Base-by-base conservation (phyloP, 2,329 filamentous ascomycete genomes). In the Eutypella sp. region DNA sequence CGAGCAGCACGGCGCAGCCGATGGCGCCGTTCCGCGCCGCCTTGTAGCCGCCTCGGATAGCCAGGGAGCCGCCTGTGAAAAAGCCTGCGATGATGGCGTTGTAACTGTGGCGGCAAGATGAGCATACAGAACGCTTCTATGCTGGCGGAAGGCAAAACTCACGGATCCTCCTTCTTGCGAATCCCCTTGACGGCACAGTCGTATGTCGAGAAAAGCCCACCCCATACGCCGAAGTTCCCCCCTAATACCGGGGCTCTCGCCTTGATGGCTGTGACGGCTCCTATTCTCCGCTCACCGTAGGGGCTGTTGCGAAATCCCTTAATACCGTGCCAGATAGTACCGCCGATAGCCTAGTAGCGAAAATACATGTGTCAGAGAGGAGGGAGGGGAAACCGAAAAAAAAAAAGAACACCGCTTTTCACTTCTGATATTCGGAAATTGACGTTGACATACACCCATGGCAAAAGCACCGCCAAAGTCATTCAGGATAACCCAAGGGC, bases 221-320 rank as follows among this genome's bases (percentile, higher is more conserved):
- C 92, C 92, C 93, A 97, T 47, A 95, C 89, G 60, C 92, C 92
- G 61, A 97, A 99, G 76, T 99, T 99, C 62, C 93, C 93, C 63
- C 93, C 93, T 40, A 97, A 80, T 27, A 97, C 92, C 2, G 93
- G 93, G 36, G 93, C 93, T 65, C 93, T 87, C 65, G 93, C 91
- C 78, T 99, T 99, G 72, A 99, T 90, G 49, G 93, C 93, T 60
- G 92, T 96, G 71, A 99, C 79, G 57, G 93, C 89, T 66, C 93
- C 93, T 76, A 97, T 92, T 68, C 92, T 81, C 66, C 93, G 82
- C 76, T 99, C 93, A 66, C 93, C 93, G 67, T 95, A 89, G 31
- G 88, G 88, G 48, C 84, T 88, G 73, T 89, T 95, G 66, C 90
- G 77, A 73, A 89, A 93, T 48, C 91, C 93, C 74, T 99, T 99